A percentile compares a stretch with the other conserved stretches of the same genome.
These are phyloP conservation scores for Rosellinia necatrix DNA, from an alignment of 2,329 filamentous ascomycete species.

Conservation along the genomic window DNA sequence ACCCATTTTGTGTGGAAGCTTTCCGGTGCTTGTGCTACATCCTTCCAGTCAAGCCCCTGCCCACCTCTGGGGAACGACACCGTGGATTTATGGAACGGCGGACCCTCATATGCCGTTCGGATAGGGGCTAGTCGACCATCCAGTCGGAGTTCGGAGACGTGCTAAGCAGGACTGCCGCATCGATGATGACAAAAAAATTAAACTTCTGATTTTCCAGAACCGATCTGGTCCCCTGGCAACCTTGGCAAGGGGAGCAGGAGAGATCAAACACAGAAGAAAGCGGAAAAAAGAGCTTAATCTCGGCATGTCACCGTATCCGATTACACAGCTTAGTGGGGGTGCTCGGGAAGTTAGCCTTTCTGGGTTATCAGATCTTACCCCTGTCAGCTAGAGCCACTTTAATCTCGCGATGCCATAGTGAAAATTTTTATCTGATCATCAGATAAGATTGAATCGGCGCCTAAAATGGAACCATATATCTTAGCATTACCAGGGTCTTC, in stretches of 20 bases:
- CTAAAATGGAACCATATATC: conserved; percentile 19
- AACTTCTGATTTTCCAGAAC: background rate
- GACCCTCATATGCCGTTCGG: too few species aligned
- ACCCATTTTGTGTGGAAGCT: too few species aligned
- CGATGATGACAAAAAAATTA: too few species aligned
- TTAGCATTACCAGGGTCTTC: conserved; percentile 29
- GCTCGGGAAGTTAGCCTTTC: conserved; percentile 7
- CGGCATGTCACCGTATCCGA: conserved; percentile 3
- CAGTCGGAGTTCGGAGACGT: too few species aligned
- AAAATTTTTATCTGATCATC: conserved; percentile 33
- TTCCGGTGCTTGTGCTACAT: background rate
- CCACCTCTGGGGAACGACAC: too few species aligned
- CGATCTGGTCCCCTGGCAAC: too few species aligned
- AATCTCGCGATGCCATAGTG: conserved; percentile 5
- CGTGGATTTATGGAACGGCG: too few species aligned
- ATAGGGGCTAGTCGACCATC: too few species aligned
- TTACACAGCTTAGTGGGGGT: conserved; percentile 1
- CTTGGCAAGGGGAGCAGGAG: background rate
- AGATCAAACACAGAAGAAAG: conserved; percentile 4
- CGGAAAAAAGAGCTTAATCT: conserved; percentile 13
- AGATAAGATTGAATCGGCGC: conserved; percentile 37
- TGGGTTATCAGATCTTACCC: conserved; percentile 24
- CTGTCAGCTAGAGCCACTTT: conserved; percentile 9
- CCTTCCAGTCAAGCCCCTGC: too few species aligned
- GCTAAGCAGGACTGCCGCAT: too few species aligned